Evolutionary conservation across 1,284 basidiomycete species (phyloP), one percentile per base, ranked within the genome.

Genomic region (Hemileia vastatrix): DNA sequence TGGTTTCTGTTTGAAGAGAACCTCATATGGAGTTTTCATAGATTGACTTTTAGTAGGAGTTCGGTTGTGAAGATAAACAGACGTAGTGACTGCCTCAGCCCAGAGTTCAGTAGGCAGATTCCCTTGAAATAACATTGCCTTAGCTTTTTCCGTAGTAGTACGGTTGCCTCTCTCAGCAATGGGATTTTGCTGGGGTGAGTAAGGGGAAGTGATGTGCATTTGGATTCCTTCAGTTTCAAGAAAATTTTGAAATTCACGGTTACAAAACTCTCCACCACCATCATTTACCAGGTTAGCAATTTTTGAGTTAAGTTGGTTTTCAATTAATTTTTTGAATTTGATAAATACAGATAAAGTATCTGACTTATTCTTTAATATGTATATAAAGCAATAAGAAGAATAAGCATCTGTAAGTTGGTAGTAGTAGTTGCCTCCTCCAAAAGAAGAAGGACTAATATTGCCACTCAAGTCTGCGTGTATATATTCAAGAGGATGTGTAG

Each of bases 381-480:
- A 58, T 32, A 50, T 51, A 18, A 51, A 58, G 11, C 32, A 6
- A 58, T 40, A 58, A 5, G 24, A 31, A 2, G 27, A 50, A 18
- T 31, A 51, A 8, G 31, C 57, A 27, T 57, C 45, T 9, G 33
- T 48, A 8, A 57, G 47, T 31, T 57, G 43, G 18, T 48, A 32
- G 27, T 48, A 47, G 23, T 57, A 57, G 1, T 9, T 36, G 49
- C 49, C 49, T 5, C 55, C 55, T 6, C 45, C 43, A 4, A 8
- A 2, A 2, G 24, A 57, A 15, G 23, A 24, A 15, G 55, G 55
- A 2, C 8, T 48, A 24, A 57, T 59, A 9, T 31, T 45, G 18
- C 57, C 57, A 52, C 57, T 50, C 9, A 60, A 40, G 31, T 60
- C 58, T 43, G 47, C 54, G 44, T 61, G 58, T 19, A 54, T n/a